A percentile compares a stretch with the other conserved stretches of the same genome.
These are phyloP conservation scores for Trametes gibbosa DNA, from an alignment of 768 basidiomycete species.

Conservation along the genomic window DNA sequence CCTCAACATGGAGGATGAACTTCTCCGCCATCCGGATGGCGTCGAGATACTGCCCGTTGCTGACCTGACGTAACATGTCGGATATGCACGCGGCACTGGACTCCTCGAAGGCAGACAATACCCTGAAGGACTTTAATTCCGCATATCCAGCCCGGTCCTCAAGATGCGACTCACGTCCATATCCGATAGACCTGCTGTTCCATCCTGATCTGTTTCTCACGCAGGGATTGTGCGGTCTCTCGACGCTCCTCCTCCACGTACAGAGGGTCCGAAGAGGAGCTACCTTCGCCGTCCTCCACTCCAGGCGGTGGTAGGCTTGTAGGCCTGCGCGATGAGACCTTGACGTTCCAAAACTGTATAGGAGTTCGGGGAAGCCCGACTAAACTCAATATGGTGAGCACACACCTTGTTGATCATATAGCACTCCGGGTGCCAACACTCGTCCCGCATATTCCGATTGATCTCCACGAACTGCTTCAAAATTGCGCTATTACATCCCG, in stretches of 20 bases:
- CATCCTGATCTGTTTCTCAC: conserved; percentile 90
- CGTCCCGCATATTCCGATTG: conserved; percentile 95
- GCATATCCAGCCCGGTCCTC: neutral
- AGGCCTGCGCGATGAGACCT: conserved; percentile 75
- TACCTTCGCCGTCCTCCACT: conserved; percentile 45
- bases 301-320: conserved; percentile 49
- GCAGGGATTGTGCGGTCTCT: conserved; percentile 76
- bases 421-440: conserved; percentile 99
- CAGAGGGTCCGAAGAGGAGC: conserved; percentile 39
- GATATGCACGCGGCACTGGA: conserved; percentile 99
- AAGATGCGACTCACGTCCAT: conserved; percentile 78
- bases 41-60: conserved; percentile 93
- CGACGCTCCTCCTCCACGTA: conserved; percentile 76
- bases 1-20: conserved; percentile 98
- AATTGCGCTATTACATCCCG: conserved; percentile 95
- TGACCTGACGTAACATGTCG: conserved; percentile 97
- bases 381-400: neutral
- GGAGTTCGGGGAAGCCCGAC: neutral
- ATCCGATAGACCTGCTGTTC: conserved; percentile 98
- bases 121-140: conserved; percentile 40
- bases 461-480: conserved; percentile 99
- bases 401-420: conserved; percentile 99
- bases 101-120: conserved; percentile 97
- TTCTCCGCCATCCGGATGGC: conserved; percentile 98
- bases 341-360: conserved; percentile 98